Percentiles rank a stretch among this genome's conserved stretches.
These are phyloP conservation scores for Castanea mollissima DNA, from an alignment of 306 rosid genomes.

Conservation along the genomic window DNA sequence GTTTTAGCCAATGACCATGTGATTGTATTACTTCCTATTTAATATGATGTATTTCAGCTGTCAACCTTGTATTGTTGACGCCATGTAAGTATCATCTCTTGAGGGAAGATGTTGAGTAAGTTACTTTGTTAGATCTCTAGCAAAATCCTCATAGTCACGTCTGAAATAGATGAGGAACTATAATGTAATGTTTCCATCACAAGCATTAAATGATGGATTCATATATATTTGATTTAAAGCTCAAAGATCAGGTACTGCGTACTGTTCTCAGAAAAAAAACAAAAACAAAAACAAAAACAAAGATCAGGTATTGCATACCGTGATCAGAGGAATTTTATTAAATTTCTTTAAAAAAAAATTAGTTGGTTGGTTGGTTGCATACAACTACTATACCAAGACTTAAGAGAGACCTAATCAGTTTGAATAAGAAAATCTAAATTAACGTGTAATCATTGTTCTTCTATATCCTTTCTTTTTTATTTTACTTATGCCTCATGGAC, in stretches of 20 bases:
- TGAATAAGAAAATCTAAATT: too few species aligned
- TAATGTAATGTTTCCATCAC: background rate
- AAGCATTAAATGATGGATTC: conserved; percentile 1
- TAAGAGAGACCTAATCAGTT: too few species aligned
- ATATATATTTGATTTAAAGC: conserved; percentile 14
- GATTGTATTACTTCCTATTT: background rate
- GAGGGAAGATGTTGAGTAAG: conserved; percentile 68
- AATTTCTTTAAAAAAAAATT: too few species aligned
- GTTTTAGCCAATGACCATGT: background rate
- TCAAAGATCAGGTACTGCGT: conserved; percentile 18
- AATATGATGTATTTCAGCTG: conserved; percentile 8
- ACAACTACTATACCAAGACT: too few species aligned
- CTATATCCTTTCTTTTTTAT: too few species aligned
- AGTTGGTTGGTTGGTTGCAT: too few species aligned
- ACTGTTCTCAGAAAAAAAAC: conserved; percentile 30
- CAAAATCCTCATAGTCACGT: conserved; percentile 73
- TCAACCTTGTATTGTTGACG: conserved; percentile 70
- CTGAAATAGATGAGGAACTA: conserved; percentile 37
- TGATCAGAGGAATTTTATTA: too few species aligned
- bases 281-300: too few species aligned
- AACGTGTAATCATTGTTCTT: too few species aligned
- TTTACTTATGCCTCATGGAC: too few species aligned
- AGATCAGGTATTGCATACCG: too few species aligned
- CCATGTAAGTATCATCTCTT: conserved; percentile 81
- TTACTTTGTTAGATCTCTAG: conserved; percentile 76